Percentiles rank a stretch among this genome's conserved stretches.
Conservation (phyloP, 2,329 filamentous ascomycete species). For the Penicillium crustosum region DNA sequence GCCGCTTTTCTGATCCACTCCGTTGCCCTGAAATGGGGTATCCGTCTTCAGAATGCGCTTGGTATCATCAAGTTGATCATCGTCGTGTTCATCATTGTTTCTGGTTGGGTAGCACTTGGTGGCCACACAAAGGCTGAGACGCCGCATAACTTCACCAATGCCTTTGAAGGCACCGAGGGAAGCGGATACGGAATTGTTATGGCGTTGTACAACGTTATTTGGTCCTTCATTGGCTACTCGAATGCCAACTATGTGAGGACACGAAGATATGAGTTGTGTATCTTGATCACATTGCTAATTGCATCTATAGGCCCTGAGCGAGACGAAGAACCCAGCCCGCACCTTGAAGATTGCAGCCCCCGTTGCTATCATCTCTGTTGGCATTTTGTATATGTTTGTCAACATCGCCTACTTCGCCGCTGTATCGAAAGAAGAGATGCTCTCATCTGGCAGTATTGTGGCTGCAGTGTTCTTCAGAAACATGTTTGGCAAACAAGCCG, state of each 20-base stretch:
- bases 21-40: conserved; percentile 48
- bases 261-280: neutral
- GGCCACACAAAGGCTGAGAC: conserved; percentile 40
- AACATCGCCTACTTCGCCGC: conserved; percentile 62
- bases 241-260: conserved; percentile 61
- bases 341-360: conserved; percentile 60
- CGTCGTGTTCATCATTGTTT: conserved; percentile 49
- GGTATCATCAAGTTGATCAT: conserved; percentile 53
- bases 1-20: conserved; percentile 51
- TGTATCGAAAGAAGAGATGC: conserved; percentile 57
- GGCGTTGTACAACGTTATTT: conserved; percentile 62
- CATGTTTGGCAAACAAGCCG: conserved; percentile 57
- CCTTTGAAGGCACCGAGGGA: conserved; percentile 40
- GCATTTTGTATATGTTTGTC: conserved; percentile 56
- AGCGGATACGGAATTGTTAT: conserved; percentile 54
- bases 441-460: conserved; percentile 54
- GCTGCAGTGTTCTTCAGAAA: conserved; percentile 61
- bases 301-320: conserved; percentile 46
- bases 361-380: conserved; percentile 55
- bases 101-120: conserved; percentile 42
- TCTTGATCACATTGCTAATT: conserved; percentile 19
- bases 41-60: conserved; percentile 51
- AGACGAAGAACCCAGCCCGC: conserved; percentile 57
- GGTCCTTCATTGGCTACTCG: conserved; percentile 60
- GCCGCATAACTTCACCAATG: conserved; percentile 40